These are phyloP conservation scores for Saccharum hybrid DNA, from an alignment of 202 grass and related monocot species.

Conservation along the genomic window DNA sequence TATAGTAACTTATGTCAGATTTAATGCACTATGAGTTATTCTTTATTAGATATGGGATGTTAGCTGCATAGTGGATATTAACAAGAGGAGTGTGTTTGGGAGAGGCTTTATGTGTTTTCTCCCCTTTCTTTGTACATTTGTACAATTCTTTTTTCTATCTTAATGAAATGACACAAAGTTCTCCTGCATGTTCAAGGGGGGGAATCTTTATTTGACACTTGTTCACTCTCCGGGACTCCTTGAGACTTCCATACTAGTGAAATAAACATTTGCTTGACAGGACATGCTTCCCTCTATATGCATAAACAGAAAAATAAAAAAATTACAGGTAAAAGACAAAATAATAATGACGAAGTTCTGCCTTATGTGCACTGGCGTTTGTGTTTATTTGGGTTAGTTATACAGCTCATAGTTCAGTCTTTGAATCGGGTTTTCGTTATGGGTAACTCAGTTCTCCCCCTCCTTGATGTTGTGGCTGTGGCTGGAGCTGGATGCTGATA, in stretches of 20 bases:
- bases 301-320: conserved; percentile 5
- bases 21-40: not conserved
- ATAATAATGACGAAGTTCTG: not conserved
- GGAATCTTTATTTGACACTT: not conserved
- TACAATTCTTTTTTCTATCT: not conserved
- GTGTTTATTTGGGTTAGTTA: not conserved
- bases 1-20: not conserved
- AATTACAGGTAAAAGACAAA: not conserved
- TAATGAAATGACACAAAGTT: not conserved
- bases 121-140: not conserved
- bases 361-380: not conserved
- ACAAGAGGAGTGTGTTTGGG: not conserved
- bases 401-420: not conserved
- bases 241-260: not conserved
- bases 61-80: not conserved
- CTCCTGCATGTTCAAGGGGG: too few relatives aligned
- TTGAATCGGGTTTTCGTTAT: not conserved
- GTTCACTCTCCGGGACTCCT: not conserved
- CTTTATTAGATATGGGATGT: too few relatives aligned
- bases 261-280: not conserved
- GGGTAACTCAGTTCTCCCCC: not conserved
- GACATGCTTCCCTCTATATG: conserved; percentile 16
- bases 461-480: not conserved
- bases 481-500: not conserved
- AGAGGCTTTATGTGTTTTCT: not conserved